Percentiles rank a stretch among this genome's conserved stretches.
phyloP scores from a whole-genome alignment of 1,284 basidiomycete genomes.

The Coniferiporia weirii region DNA sequence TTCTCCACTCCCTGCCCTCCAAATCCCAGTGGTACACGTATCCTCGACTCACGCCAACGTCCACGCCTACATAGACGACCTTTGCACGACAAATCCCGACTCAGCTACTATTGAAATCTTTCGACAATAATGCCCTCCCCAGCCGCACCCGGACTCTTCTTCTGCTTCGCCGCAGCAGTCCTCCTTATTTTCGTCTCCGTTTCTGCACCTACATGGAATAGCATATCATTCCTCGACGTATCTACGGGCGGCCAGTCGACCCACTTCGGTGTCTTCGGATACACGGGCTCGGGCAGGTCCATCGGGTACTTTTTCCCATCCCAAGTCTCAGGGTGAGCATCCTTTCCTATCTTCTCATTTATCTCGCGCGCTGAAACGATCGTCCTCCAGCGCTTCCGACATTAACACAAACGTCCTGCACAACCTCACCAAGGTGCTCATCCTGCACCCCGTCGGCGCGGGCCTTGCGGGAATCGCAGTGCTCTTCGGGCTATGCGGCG shows the following conservation, averaged over 20 bases:
- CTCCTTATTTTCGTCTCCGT: conserved; percentile 64
- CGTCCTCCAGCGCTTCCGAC: conserved; percentile 23
- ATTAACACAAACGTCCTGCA: conserved; percentile 52
- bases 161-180: conserved; percentile 57
- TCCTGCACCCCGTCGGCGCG: conserved; percentile 76
- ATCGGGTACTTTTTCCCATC: conserved; percentile 54
- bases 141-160: conserved; percentile 45
- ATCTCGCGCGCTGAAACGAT: neutral
- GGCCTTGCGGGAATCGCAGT: conserved; percentile 67
- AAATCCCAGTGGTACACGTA: too few species aligned
- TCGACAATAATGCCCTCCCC: conserved; percentile 16
- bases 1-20: too few species aligned
- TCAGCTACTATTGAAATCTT: too few species aligned
- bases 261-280: conserved; percentile 74
- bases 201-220: conserved; percentile 68
- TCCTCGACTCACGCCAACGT: too few species aligned
- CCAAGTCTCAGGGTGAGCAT: conserved; percentile 33
- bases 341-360: neutral
- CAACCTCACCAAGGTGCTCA: conserved; percentile 66
- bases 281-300: conserved; percentile 48
- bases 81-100: too few species aligned
- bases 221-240: conserved; percentile 62
- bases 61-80: too few species aligned
- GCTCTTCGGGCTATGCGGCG: conserved; percentile 66
- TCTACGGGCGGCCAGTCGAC: conserved; percentile 31